Conservation (phyloP, 1,284 basidiomycete genomes). For the Naganishia liquefaciens region DNA sequence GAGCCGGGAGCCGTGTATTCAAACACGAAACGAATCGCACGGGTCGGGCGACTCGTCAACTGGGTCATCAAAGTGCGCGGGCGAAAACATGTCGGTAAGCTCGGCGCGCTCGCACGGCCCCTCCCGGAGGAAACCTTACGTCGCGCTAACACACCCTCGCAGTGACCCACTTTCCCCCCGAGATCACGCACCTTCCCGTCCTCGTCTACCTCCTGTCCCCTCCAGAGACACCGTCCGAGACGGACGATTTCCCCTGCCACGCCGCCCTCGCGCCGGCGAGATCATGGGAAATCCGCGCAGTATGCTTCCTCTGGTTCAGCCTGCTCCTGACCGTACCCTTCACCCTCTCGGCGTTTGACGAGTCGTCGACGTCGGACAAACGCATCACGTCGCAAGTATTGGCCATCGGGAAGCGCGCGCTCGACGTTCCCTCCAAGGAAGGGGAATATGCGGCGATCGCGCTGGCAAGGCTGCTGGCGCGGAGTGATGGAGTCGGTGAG, state of each 20-base stretch:
- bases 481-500: conserved; percentile 45
- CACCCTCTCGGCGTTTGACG: conserved; percentile 78
- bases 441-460: conserved; percentile 50
- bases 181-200: conserved; percentile 75
- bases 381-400: conserved; percentile 9
- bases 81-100: conserved; percentile 90
- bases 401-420: conserved; percentile 54
- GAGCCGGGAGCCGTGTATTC: conserved; percentile 53
- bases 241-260: conserved; percentile 42
- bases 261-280: conserved; percentile 40
- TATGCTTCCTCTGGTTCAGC: conserved; percentile 87
- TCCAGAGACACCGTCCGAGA: conserved; percentile 42
- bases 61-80: conserved; percentile 85
- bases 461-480: conserved; percentile 49
- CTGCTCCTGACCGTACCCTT: conserved; percentile 94
- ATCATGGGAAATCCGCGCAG: conserved; percentile 79
- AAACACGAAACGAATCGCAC: conserved; percentile 56
- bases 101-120: no score
- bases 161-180: conserved; percentile 91
- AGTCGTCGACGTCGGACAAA: conserved; percentile 5
- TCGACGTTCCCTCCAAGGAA: conserved; percentile 50
- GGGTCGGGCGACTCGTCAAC: conserved; percentile 71
- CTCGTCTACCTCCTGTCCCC: conserved; percentile 68
- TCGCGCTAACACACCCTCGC: conserved; percentile 23
- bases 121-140: background rate